These are phyloP conservation scores for Leptographium lundbergii DNA, from an alignment of 2,329 filamentous ascomycete species.

Conservation along the genomic window DNA sequence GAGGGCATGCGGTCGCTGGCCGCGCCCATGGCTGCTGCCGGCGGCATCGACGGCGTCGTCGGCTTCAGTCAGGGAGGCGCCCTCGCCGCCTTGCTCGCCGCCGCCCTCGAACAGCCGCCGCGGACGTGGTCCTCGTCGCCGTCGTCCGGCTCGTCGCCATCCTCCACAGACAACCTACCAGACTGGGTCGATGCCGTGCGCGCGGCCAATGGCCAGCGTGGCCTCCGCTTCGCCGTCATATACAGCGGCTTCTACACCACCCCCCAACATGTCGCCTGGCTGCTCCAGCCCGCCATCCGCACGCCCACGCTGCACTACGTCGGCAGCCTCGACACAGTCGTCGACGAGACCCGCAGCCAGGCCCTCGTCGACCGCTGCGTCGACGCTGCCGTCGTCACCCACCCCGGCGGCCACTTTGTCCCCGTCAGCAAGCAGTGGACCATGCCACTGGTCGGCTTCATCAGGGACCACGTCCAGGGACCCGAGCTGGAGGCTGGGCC, in stretches of 20 bases:
- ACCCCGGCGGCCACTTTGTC: slow-evolving; percentile 85
- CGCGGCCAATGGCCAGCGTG: slow-evolving; percentile 31
- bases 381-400: slow-evolving; percentile 43
- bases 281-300: slow-evolving; percentile 61
- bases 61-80: slow-evolving; percentile 77
- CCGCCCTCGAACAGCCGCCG: slow-evolving; percentile 49
- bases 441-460: slow-evolving; percentile 45
- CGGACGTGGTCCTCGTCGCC: slow-evolving; percentile 15
- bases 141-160: slow-evolving; percentile 10
- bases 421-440: slow-evolving; percentile 73
- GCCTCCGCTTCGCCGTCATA: slow-evolving; percentile 56
- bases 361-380: slow-evolving; percentile 54
- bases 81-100: slow-evolving; percentile 58
- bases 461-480: slow-evolving; percentile 15
- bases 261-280: slow-evolving; percentile 47
- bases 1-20: slow-evolving; percentile 54
- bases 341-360: slow-evolving; percentile 62
- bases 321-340: slow-evolving; percentile 75
- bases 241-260: slow-evolving; percentile 69
- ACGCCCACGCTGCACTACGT: slow-evolving; percentile 75
- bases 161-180: slow-evolving; percentile 2
- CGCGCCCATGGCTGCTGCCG: slow-evolving; percentile 43
- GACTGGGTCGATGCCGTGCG: slow-evolving; percentile 33
- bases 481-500: not conserved
- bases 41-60: slow-evolving; percentile 63